Evolutionary conservation across 805 yeast species (phyloP).

Genomic region (Debaryomyces prosopidis): DNA sequence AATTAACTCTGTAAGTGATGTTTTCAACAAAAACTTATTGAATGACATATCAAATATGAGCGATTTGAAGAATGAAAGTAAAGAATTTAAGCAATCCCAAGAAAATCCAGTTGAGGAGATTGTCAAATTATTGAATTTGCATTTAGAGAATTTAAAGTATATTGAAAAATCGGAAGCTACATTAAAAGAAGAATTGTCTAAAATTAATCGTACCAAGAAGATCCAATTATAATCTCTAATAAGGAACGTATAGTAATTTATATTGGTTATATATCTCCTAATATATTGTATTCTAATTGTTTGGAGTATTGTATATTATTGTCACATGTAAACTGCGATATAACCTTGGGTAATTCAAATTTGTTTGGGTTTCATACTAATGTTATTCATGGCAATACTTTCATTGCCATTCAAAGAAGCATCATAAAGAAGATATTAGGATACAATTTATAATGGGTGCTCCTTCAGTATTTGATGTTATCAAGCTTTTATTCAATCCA

Average conservation of each 20-base stretch:
- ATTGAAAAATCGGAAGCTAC: slow-evolving; percentile 72
- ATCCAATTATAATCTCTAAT: neutral
- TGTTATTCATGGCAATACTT: too few species aligned
- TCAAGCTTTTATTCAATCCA: slow-evolving; percentile 38
- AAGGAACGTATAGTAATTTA: neutral
- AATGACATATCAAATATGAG: slow-evolving; percentile 20
- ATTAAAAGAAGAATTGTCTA: slow-evolving; percentile 65
- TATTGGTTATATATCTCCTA: neutral
- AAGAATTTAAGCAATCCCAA: slow-evolving; percentile 16
- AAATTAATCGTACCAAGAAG: slow-evolving; percentile 20
- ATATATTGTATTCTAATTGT: neutral
- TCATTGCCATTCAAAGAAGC: too few species aligned
- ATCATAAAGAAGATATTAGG: neutral
- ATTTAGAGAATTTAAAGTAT: slow-evolving; percentile 86
- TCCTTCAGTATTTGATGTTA: slow-evolving; percentile 26
- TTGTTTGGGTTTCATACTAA: too few species aligned
- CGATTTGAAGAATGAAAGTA: slow-evolving; percentile 16
- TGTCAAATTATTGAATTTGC: slow-evolving; percentile 80
- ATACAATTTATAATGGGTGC: slow-evolving; percentile 14
- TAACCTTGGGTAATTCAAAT: too few species aligned
- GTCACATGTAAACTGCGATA: neutral
- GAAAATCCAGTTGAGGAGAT: slow-evolving; percentile 63
- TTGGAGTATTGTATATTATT: neutral
- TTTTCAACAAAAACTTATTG: slow-evolving; percentile 64
- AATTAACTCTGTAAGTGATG: slow-evolving; percentile 79